Base-by-base conservation (phyloP, 1,284 basidiomycete species). In the Cryptococcus jaspeensis region DNA sequence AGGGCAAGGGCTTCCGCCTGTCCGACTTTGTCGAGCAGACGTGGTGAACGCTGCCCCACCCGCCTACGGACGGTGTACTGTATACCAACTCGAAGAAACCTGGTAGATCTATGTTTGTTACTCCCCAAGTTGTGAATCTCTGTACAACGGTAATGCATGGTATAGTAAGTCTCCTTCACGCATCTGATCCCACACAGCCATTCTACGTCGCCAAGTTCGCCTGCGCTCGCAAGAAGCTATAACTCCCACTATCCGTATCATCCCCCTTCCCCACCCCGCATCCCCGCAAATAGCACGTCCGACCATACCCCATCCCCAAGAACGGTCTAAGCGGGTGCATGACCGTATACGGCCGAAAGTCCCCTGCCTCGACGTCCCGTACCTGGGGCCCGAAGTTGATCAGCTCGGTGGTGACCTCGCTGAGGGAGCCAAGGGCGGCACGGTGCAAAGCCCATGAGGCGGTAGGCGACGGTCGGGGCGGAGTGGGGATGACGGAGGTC, bases 201-300 rank as follows among this genome's bases (percentile, higher is more conserved):
- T 12, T 5, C 45, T 54, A 54, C 6, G 40, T 52, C 20, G 48
- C 41, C 45, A 53, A 53, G 38, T 55, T 59, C 20, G 60, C 62
- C 46, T 72, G 70, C 22, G 58, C 23, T 41, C 49, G 55, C 28
- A 72, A 46, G 49, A 71, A 72, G 15, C 43, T 57, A 52, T 67
- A 72, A 57, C 66, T 69, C 15, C 70, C 70, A 37, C 62, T 65
- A 56, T 72, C 70, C n/a, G 62, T 67, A 60, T 67, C 64, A 41
- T 65, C 64, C 8, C 70, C 70, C 52, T 64, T 55, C 1, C 69
- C 70, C 1, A 65, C 59, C 7, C 70, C 70, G 35, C 48, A 54
- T 18, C 70, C 69, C 37, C 67, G 37, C 41, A 72, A 36, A 50
- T 51, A 54, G 49, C 62, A 67, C 2, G 36, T 58, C 7, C 53